Evolutionary conservation across 139 green algal species (phyloP).

Genomic region (Chlorella sp.): DNA sequence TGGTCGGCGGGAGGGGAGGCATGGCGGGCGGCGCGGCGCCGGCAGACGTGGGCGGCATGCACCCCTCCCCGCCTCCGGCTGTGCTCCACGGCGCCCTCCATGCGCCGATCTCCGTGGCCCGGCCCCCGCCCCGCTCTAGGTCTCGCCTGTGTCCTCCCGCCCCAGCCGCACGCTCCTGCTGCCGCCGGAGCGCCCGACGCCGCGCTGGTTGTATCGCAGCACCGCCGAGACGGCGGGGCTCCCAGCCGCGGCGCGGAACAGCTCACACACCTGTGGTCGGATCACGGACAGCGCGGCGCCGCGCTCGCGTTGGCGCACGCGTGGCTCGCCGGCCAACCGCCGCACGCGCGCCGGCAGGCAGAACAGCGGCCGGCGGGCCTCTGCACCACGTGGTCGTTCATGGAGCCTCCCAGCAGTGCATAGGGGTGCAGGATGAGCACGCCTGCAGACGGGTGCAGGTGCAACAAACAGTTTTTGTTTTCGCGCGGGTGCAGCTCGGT

Average conservation of each 20-base stretch:
- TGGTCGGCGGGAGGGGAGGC: neutral
- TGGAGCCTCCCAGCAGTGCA: constrained; percentile 20
- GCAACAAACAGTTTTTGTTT: too few species aligned
- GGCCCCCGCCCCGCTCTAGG: too few species aligned
- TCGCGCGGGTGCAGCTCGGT: too few species aligned
- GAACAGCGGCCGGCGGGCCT: neutral
- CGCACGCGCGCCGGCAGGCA: neutral
- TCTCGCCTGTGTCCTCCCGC: neutral
- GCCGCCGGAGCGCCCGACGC: constrained; percentile 28
- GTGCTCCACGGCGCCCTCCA: neutral
- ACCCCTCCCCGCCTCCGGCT: neutral
- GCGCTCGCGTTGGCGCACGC: neutral
- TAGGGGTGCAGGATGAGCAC: constrained; percentile 30
- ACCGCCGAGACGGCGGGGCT: neutral
- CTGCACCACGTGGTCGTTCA: constrained; percentile 24
- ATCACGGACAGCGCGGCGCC: neutral
- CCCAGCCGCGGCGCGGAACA: neutral
- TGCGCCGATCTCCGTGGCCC: neutral
- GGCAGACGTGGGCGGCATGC: neutral
- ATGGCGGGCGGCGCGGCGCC: neutral
- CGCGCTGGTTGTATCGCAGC: constrained; percentile 35
- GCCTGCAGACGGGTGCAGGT: too few species aligned
- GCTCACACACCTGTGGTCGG: neutral
- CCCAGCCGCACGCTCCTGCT: neutral
- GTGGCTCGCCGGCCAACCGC: neutral